phyloP scores from a whole-genome alignment of 345 rosid species.

The Aquilaria malaccensis region DNA sequence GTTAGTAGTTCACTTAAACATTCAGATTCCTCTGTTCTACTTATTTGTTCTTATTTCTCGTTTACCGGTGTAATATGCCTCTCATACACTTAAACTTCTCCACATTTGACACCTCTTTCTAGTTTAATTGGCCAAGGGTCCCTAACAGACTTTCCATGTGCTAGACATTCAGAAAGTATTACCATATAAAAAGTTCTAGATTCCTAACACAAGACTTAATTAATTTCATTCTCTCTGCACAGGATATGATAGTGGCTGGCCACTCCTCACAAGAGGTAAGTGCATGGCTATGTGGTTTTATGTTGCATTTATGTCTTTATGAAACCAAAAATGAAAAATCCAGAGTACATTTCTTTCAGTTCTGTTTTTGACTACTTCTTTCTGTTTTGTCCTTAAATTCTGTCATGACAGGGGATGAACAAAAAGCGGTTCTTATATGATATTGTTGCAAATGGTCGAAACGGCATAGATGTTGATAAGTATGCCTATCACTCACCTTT shows the following conservation, averaged over 20 bases:
- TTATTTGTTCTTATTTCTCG: too few relatives aligned
- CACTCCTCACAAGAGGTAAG: conserved; percentile 36
- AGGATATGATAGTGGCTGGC: conserved; percentile 61
- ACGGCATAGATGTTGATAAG: conserved; percentile 75
- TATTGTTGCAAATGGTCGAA: conserved; percentile 75
- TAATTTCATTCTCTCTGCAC: conserved; percentile 12
- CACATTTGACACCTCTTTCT: too few relatives aligned
- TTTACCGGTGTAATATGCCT: too few relatives aligned
- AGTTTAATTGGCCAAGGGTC: too few relatives aligned
- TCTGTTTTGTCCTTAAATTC: conserved; percentile 1
- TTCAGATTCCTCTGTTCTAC: too few relatives aligned
- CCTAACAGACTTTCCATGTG: too few relatives aligned
- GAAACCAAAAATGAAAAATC: background rate
- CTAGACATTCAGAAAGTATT: too few relatives aligned
- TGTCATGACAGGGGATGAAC: conserved; percentile 27
- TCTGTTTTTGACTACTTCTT: background rate
- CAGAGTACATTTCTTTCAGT: too few relatives aligned
- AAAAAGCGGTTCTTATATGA: conserved; percentile 62
- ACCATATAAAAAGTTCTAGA: too few relatives aligned
- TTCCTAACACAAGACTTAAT: background rate
- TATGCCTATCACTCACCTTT: conserved; percentile 16
- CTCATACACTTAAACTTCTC: too few relatives aligned
- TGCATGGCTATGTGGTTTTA: background rate
- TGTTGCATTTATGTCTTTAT: background rate
- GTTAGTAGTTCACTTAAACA: too few relatives aligned